These are phyloP conservation scores for Rhodomyrtus psidioides DNA, from an alignment of 441 rosid species.

Conservation along the genomic window DNA sequence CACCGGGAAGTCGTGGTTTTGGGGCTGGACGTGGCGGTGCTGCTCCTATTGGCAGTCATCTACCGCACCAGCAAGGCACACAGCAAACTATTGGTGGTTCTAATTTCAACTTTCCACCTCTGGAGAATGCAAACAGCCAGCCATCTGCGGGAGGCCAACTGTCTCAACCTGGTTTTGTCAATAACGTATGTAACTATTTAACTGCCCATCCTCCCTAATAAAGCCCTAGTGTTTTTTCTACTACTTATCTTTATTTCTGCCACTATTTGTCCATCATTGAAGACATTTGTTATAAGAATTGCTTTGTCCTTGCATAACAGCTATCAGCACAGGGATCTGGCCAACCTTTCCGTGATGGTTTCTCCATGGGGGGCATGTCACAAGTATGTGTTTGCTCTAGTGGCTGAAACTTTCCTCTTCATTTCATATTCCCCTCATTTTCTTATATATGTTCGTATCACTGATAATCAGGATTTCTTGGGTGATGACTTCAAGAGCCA, in stretches of 20 bases:
- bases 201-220: background rate
- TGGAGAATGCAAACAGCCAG: constrained; percentile 86
- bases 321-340: constrained; percentile 75
- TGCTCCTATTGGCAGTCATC: constrained; percentile 83
- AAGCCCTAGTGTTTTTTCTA: background rate
- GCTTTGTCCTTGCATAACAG: constrained; percentile 18
- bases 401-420: background rate
- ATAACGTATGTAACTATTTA: constrained; percentile 26
- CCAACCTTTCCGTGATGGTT: constrained; percentile 97
- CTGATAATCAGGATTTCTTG: constrained; percentile 66
- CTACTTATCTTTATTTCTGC: background rate
- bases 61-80: constrained; percentile 70
- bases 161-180: constrained; percentile 93
- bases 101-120: constrained; percentile 51
- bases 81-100: constrained; percentile 89
- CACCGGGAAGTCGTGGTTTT: constrained; percentile 85
- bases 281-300: background rate
- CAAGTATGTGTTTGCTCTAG: constrained; percentile 41
- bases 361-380: constrained; percentile 95
- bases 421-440: constrained; percentile 3
- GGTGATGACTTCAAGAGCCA: constrained; percentile 98
- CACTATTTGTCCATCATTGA: background rate
- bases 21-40: constrained; percentile 82
- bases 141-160: constrained; percentile 90
- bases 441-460: background rate